Conservation (phyloP, 352 stramenopile species). For the Phytophthora parvispora region DNA sequence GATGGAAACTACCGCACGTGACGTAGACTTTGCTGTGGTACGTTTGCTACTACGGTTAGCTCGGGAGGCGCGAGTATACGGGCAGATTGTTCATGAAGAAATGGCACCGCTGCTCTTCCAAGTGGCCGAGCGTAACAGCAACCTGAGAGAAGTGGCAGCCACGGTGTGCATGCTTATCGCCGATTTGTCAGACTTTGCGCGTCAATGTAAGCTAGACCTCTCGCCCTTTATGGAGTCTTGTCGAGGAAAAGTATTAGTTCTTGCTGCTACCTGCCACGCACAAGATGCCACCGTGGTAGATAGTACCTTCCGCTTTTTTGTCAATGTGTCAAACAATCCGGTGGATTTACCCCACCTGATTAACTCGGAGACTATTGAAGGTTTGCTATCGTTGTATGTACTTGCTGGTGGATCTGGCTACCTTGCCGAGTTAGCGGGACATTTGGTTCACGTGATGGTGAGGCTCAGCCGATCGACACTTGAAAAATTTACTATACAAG, state of each 20-base stretch:
- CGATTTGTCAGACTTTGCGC: slow-evolving; percentile 69
- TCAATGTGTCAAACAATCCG: slow-evolving; percentile 58
- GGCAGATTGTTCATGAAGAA: slow-evolving; percentile 67
- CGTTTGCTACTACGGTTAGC: slow-evolving; percentile 48
- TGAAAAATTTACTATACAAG: slow-evolving; percentile 50
- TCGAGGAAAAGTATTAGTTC: slow-evolving; percentile 51
- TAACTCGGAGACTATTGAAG: slow-evolving; percentile 67
- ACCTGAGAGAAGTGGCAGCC: slow-evolving; percentile 54
- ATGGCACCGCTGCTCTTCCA: slow-evolving; percentile 61
- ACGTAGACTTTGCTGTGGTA: slow-evolving; percentile 45
- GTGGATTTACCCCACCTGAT: slow-evolving; percentile 58
- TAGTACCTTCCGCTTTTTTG: slow-evolving; percentile 67
- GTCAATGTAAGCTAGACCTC: slow-evolving; percentile 65
- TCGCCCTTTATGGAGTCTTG: slow-evolving; percentile 59
- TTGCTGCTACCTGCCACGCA: slow-evolving; percentile 40
- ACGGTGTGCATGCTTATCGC: slow-evolving; percentile 78
- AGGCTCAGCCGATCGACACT: slow-evolving; percentile 51
- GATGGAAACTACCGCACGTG: slow-evolving; percentile 14
- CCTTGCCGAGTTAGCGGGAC: slow-evolving; percentile 39
- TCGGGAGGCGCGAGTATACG: slow-evolving; percentile 53
- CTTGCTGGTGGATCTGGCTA: slow-evolving; percentile 36
- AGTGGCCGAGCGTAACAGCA: slow-evolving; percentile 66
- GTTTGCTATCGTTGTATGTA: slow-evolving; percentile 68
- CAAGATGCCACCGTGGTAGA: slow-evolving; percentile 43
- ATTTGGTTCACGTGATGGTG: slow-evolving; percentile 60